These are phyloP conservation scores for Fusarium praegraminearum DNA, from an alignment of 2,329 filamentous ascomycete species.

Conservation along the genomic window DNA sequence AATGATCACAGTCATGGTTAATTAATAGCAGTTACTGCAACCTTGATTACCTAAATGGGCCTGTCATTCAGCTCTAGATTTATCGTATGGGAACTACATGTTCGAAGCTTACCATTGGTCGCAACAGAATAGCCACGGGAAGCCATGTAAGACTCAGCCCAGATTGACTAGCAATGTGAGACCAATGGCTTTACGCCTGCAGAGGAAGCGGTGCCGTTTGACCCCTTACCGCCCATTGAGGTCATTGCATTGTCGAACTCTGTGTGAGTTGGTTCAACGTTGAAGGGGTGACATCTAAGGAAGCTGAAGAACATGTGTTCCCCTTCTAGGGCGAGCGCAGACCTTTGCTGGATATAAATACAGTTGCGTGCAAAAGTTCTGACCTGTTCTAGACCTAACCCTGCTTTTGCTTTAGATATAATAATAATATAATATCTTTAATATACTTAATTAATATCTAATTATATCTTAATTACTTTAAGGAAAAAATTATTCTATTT, in stretches of 20 bases:
- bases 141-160: constrained; percentile 45
- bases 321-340: background rate
- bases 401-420: no score
- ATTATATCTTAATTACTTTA: no score
- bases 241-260: constrained; percentile 1
- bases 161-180: constrained; percentile 29
- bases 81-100: constrained; percentile 14
- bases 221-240: constrained; percentile 22
- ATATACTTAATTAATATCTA: no score
- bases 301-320: background rate
- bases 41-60: constrained; percentile 1
- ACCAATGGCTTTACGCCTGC: constrained; percentile 40
- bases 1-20: background rate
- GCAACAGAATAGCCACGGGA: constrained; percentile 27
- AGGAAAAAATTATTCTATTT: no score
- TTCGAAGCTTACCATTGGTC: constrained; percentile 21
- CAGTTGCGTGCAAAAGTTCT: no score
- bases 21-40: background rate
- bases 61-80: constrained; percentile 25
- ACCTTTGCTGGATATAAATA: background rate
- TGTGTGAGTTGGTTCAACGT: background rate
- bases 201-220: constrained; percentile 28
- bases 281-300: background rate
- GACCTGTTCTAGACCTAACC: no score
- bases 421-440: no score